Evolutionary conservation across 1,284 basidiomycete genomes (phyloP), one percentile per base, ranked within the genome.

Genomic region (Quambalaria eucalypti): DNA sequence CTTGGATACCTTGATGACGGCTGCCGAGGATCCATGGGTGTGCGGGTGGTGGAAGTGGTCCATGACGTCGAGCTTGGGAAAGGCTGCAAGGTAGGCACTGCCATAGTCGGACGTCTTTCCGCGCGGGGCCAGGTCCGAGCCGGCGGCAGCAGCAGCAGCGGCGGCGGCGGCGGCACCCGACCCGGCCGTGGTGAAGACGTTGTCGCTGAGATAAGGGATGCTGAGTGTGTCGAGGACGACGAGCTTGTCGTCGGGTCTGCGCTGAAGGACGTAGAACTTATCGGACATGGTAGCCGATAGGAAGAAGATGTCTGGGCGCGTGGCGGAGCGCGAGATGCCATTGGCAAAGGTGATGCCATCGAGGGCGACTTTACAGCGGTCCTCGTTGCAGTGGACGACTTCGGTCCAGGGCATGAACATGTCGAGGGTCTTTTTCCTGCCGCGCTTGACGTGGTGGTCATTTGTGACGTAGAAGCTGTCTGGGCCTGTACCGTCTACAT

Each of bases 401-500:
- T 61, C 56, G 49, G 59, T 59, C 28, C 51, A 29, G 1, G 66
- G 51, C 1, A 61, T 3, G 48, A 64, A 21, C 16, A 64, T 51
- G 16, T 66, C 60, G 19, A 69, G 50, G 12, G 44, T 4, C 4
- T 65, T 52, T 3, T 31, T 28, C 1, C 33, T 50, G 1, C 66
- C 66, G 2, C 46, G 48, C 48, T 71, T 71, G 46, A 44, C 21
- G 23, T 46, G 46, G 56, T 71, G 67, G 47, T 71, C 69, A 48
- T 71, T 71, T 40, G 63, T 68, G 38, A 66, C 63, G 29, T 66
- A 53, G 48, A 71, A 71, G 28, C 56, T 61, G 57, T 71, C 68
- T 19, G 65, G 61, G 21, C 64, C 65, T 6, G 57, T 52, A 2
- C 86, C 85, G 2, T 81, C 80, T 9, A 88, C 62, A 63, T 86